These are phyloP conservation scores for Fusarium pseudograminearum DNA, from an alignment of 2,329 filamentous ascomycete species.

Conservation along the genomic window DNA sequence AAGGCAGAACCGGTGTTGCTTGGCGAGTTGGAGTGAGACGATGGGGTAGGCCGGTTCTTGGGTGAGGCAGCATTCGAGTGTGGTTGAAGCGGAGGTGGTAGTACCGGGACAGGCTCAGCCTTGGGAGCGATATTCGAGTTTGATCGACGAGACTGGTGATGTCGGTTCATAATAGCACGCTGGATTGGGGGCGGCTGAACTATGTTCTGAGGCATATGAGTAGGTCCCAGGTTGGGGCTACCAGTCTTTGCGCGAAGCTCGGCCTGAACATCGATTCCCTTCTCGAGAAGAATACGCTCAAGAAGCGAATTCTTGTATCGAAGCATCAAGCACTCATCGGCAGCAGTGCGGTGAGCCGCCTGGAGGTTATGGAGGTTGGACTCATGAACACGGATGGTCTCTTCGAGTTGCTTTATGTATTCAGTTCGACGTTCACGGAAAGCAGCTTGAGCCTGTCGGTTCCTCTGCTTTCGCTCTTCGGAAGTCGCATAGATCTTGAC, in stretches of 20 bases:
- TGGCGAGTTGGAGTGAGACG: slow-evolving; percentile 76
- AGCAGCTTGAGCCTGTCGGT: slow-evolving; percentile 95
- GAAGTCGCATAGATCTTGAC: slow-evolving; percentile 95
- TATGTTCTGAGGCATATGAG: slow-evolving; percentile 73
- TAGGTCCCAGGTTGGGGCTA: slow-evolving; percentile 82
- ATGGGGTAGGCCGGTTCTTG: slow-evolving; percentile 83
- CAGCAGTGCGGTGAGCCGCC: slow-evolving; percentile 91
- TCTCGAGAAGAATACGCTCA: slow-evolving; percentile 94
- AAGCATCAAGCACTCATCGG: slow-evolving; percentile 97
- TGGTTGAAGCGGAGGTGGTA: slow-evolving; percentile 60
- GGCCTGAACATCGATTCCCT: slow-evolving; percentile 97
- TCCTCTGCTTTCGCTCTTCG: slow-evolving; percentile 97
- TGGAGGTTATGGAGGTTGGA: slow-evolving; percentile 92
- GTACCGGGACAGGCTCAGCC: slow-evolving; percentile 65
- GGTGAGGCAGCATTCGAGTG: slow-evolving; percentile 72
- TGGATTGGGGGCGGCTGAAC: slow-evolving; percentile 83
- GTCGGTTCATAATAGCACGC: slow-evolving; percentile 83
- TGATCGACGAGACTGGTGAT: slow-evolving; percentile 79
- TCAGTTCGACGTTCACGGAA: slow-evolving; percentile 97
- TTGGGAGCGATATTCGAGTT: slow-evolving; percentile 82
- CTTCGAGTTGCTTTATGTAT: slow-evolving; percentile 99
- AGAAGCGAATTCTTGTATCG: slow-evolving; percentile 98
- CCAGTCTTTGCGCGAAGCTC: slow-evolving; percentile 93
- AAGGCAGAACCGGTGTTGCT: slow-evolving; percentile 62
- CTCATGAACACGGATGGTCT: slow-evolving; percentile 97